phyloP scores from a whole-genome alignment of 129 eudicot genomes.

The Mikania micrantha region DNA sequence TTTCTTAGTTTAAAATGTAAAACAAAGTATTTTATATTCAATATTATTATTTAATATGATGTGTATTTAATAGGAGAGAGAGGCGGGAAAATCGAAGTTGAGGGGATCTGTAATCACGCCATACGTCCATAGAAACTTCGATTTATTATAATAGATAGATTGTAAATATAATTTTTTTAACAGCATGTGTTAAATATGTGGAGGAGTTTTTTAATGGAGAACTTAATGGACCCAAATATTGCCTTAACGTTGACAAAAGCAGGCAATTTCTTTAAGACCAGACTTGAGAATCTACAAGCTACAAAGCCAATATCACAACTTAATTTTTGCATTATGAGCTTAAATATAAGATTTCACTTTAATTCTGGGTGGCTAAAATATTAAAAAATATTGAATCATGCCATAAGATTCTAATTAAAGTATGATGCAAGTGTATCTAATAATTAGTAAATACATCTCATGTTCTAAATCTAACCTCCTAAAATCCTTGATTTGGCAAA shows the following conservation, averaged over 20 bases:
- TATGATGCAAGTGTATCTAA: conserved; percentile 35
- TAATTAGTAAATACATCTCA: conserved; percentile 33
- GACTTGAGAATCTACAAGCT: conserved; percentile 42
- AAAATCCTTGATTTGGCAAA: conserved; percentile 6
- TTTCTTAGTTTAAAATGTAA: no score
- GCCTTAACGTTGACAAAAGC: conserved; percentile 33
- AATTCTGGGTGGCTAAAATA: conserved; percentile 29
- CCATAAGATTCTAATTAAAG: conserved; percentile 34
- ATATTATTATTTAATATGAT: no score
- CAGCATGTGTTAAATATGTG: no score
- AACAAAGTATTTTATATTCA: no score
- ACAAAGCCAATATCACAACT: conserved; percentile 23
- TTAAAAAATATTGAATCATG: conserved; percentile 18
- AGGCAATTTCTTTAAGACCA: conserved; percentile 43
- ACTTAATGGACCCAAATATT: conserved; percentile 22
- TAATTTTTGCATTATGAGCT: conserved; percentile 14
- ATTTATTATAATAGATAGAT: no score
- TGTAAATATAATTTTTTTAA: no score
- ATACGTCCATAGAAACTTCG: no score
- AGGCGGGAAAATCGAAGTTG: no score
- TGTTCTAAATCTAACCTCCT: conserved; percentile 19
- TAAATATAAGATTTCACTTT: conserved; percentile 10
- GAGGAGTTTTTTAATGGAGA: conserved; percentile 23
- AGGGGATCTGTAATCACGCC: no score
- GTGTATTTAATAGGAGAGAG: no score